phyloP scores from a whole-genome alignment of 345 rosid genomes.

The Rhizophora mangle region DNA sequence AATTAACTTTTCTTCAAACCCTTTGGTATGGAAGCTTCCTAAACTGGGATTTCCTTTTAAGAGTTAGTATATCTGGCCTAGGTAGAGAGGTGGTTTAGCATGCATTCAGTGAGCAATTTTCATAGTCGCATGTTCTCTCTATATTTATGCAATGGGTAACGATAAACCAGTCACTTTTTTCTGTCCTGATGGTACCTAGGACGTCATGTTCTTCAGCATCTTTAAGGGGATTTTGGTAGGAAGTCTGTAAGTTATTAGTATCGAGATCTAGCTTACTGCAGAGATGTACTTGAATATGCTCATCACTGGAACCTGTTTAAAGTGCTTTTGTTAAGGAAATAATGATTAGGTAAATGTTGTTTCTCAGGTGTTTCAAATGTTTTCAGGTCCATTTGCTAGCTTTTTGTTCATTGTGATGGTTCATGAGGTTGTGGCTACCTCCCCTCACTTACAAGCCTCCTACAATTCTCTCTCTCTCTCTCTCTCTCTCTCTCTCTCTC shows the following conservation, averaged over 20 bases:
- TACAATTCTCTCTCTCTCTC: no score
- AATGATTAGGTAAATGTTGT: slow-evolving; percentile 6
- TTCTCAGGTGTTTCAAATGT: background rate
- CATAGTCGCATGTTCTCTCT: slow-evolving; percentile 1
- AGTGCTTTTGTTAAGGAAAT: slow-evolving; percentile 3
- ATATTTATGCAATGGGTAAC: slow-evolving; percentile 3
- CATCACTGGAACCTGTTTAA: background rate
- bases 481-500: no score
- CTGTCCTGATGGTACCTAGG: slow-evolving; percentile 35
- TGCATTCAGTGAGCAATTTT: slow-evolving; percentile 12
- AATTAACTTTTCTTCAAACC: no score
- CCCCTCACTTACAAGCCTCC: no score
- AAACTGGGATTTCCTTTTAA: background rate
- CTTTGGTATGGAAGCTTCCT: no score
- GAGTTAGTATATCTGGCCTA: slow-evolving; percentile 16
- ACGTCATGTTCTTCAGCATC: slow-evolving; percentile 17
- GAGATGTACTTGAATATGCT: slow-evolving; percentile 19
- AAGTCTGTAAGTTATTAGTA: slow-evolving; percentile 8
- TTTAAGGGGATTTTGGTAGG: slow-evolving; percentile 29
- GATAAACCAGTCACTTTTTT: slow-evolving; percentile 34
- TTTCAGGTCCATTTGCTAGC: no score
- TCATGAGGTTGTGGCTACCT: no score
- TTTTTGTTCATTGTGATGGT: no score
- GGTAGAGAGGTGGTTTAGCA: slow-evolving; percentile 12
- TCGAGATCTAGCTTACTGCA: slow-evolving; percentile 16